Evolutionary conservation across 208 protist genomes (phyloP).

Genomic region (Wallacemonas rigidus): DNA sequence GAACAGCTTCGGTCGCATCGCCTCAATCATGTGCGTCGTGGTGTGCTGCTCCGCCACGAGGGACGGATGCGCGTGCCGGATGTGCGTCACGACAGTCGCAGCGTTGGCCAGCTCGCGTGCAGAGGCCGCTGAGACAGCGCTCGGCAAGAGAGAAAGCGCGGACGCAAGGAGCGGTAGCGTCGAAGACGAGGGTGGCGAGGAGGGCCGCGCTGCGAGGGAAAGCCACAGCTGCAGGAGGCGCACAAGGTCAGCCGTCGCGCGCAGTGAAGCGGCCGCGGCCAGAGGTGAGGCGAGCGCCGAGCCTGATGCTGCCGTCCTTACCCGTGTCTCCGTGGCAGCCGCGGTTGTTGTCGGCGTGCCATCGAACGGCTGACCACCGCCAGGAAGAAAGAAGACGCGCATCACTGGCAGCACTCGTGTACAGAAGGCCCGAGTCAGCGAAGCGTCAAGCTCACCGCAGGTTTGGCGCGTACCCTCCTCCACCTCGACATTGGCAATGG

Average conservation of each 20-base stretch:
- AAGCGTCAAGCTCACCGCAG: neutral
- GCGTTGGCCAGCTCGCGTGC: constrained; percentile 15
- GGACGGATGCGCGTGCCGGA: neutral
- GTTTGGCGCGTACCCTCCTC: too few species aligned
- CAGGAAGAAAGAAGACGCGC: neutral
- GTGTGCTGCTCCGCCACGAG: neutral
- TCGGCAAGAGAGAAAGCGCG: neutral
- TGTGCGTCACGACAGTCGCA: neutral
- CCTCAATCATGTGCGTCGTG: constrained; percentile 30
- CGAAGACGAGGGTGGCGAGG: neutral
- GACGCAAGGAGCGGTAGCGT: neutral
- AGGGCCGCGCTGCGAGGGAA: neutral
- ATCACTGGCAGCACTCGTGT: constrained; percentile 6
- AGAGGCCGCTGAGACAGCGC: constrained; percentile 2
- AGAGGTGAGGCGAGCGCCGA: neutral
- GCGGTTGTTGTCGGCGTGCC: neutral
- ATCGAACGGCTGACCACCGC: neutral
- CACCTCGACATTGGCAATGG: neutral
- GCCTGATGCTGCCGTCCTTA: neutral
- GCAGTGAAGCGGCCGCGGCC: constrained; percentile 5
- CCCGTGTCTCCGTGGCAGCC: neutral
- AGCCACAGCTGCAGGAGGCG: constrained; percentile 10
- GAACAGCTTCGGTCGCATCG: constrained; percentile 43
- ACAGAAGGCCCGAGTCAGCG: constrained; percentile 22
- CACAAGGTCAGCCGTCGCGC: constrained; percentile 5